Conservation (phyloP, 805 yeast genomes). For the Kuraishia molischiana region DNA sequence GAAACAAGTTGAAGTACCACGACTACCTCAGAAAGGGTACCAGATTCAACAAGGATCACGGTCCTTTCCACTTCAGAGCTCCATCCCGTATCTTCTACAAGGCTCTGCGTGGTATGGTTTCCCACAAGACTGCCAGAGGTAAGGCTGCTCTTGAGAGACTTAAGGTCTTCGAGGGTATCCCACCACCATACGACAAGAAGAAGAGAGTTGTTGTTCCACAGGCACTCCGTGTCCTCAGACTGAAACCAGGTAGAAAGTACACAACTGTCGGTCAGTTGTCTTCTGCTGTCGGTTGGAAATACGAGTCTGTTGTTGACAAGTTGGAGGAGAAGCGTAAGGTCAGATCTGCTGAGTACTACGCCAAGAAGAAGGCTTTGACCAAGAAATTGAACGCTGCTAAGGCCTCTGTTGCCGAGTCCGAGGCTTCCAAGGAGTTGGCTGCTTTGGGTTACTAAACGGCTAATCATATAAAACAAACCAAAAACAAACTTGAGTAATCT, state of each 20-base stretch:
- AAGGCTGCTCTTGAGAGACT: conserved; percentile 99
- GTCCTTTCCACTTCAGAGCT: conserved; percentile 99
- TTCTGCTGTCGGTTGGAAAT: conserved; percentile 98
- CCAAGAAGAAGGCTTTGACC: conserved; percentile 93
- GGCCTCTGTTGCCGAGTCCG: conserved; percentile 81
- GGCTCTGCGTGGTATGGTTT: conserved; percentile 98
- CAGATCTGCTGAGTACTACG: conserved; percentile 97
- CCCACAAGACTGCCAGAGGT: conserved; percentile 99
- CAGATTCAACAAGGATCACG: conserved; percentile 96
- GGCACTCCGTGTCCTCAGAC: conserved; percentile 98
- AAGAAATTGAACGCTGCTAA: conserved; percentile 86
- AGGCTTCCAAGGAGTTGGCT: conserved; percentile 89
- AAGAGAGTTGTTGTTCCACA: conserved; percentile 99
- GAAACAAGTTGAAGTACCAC: conserved; percentile 99
- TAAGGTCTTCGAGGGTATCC: conserved; percentile 99
- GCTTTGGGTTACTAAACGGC: conserved; percentile 90
- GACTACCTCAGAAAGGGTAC: conserved; percentile 99
- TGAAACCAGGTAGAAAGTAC: conserved; percentile 99
- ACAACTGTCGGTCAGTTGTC: conserved; percentile 96
- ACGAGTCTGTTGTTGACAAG: conserved; percentile 95
- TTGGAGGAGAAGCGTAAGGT: conserved; percentile 99
- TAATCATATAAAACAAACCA: too few species aligned
- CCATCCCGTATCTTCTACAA: conserved; percentile 99
- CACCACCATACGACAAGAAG: conserved; percentile 99
- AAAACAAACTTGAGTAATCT: too few species aligned